These are phyloP conservation scores for Elongisporangium senticosum DNA, from an alignment of 352 stramenopile species.

Conservation along the genomic window DNA sequence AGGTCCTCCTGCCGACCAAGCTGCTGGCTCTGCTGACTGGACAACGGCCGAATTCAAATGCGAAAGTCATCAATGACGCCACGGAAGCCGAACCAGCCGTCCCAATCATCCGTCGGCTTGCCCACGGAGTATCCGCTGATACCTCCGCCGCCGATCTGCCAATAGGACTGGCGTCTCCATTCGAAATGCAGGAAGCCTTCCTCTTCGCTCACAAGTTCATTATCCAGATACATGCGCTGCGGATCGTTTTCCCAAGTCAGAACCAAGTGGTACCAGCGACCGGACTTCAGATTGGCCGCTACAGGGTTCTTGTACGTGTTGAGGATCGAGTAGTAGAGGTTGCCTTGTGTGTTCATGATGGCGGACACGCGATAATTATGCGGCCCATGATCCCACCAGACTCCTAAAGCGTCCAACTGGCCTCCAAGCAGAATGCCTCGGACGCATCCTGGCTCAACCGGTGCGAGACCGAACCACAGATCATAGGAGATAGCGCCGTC, in stretches of 20 bases:
- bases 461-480: slow-evolving; percentile 10
- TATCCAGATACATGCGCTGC: slow-evolving; percentile 50
- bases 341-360: slow-evolving; percentile 55
- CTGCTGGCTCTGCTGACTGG: slow-evolving; percentile 41
- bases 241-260: slow-evolving; percentile 37
- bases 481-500: slow-evolving; percentile 5
- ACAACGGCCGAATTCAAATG: slow-evolving; percentile 45
- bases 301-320: slow-evolving; percentile 39
- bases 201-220: slow-evolving; percentile 35
- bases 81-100: slow-evolving; percentile 67
- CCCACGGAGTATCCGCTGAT: slow-evolving; percentile 42
- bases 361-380: slow-evolving; percentile 43
- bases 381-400: slow-evolving; percentile 6
- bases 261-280: slow-evolving; percentile 67
- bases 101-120: slow-evolving; percentile 51
- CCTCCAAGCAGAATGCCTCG: too few relatives aligned
- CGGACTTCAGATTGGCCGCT: slow-evolving; percentile 37
- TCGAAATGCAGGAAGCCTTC: slow-evolving; percentile 30
- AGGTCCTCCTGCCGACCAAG: slow-evolving; percentile 8
- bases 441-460: too few relatives aligned
- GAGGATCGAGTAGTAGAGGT: slow-evolving; percentile 53
- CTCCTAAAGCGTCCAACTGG: too few relatives aligned
- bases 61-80: slow-evolving; percentile 51
- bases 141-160: slow-evolving; percentile 57
- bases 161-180: slow-evolving; percentile 36